Percentiles rank a stretch among this genome's conserved stretches.
These are phyloP conservation scores for Albophoma yamanashiensis DNA, from an alignment of 2,329 filamentous ascomycete species.

Conservation along the genomic window DNA sequence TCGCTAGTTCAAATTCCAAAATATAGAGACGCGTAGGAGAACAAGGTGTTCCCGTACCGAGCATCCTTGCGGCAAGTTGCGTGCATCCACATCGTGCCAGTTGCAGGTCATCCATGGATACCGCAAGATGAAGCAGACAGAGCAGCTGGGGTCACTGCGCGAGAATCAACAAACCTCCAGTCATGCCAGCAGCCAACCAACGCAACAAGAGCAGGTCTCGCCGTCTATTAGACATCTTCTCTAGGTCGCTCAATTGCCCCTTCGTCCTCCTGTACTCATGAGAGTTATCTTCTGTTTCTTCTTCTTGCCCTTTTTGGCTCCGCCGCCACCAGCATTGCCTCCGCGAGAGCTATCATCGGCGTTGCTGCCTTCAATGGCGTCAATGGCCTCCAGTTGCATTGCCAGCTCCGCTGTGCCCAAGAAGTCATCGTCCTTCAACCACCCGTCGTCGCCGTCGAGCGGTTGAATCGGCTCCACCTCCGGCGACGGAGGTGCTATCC, in stretches of 20 bases:
- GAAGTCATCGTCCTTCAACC: constrained; percentile 74
- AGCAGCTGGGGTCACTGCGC: neutral
- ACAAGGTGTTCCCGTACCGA: too few species aligned
- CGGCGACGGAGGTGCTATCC: constrained; percentile 51
- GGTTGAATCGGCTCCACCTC: constrained; percentile 30
- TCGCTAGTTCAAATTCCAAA: neutral
- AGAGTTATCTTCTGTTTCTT: constrained; percentile 64
- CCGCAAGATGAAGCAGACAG: neutral
- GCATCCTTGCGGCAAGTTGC: neutral
- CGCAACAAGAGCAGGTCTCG: neutral
- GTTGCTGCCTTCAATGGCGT: constrained; percentile 25
- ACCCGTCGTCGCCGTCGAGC: constrained; percentile 57
- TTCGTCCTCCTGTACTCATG: constrained; percentile 55
- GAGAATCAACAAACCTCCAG: neutral
- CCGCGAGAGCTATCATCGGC: constrained; percentile 5
- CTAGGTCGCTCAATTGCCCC: constrained; percentile 23
- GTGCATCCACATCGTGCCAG: neutral
- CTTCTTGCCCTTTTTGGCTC: constrained; percentile 44
- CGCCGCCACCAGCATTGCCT: constrained; percentile 19
- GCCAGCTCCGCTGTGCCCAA: constrained; percentile 50
- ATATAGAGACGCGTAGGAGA: neutral
- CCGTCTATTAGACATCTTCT: neutral
- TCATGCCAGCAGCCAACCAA: neutral
- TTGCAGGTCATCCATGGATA: neutral
- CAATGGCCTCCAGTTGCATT: constrained; percentile 45